phyloP scores from a whole-genome alignment of 208 protist species.

The Trypanosoma avium region DNA sequence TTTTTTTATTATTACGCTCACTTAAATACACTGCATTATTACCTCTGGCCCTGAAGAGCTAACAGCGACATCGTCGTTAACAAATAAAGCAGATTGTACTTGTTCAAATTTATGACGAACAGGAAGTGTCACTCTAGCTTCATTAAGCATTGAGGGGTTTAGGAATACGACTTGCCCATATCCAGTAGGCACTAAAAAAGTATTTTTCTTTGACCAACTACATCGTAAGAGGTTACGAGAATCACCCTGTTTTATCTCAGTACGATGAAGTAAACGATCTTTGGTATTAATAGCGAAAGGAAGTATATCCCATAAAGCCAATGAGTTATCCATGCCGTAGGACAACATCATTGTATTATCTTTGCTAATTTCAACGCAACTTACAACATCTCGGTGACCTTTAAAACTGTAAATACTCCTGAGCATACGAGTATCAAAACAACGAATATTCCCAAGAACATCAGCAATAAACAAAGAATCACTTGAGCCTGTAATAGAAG shows the following conservation, averaged over 20 bases:
- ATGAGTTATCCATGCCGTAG: constrained; percentile 52
- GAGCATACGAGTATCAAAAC: constrained; percentile 54
- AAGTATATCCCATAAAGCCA: constrained; percentile 51
- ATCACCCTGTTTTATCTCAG: constrained; percentile 36
- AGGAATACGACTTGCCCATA: constrained; percentile 21
- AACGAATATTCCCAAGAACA: constrained; percentile 61
- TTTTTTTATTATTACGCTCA: background rate
- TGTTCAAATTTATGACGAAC: constrained; percentile 9
- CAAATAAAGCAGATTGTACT: constrained; percentile 34
- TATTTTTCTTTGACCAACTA: constrained; percentile 27
- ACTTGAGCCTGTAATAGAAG: constrained; percentile 29
- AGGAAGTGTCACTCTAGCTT: constrained; percentile 5
- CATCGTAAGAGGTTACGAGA: constrained; percentile 43
- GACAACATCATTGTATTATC: constrained; percentile 44
- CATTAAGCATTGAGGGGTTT: constrained; percentile 1
- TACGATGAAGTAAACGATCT: constrained; percentile 45
- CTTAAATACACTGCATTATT: constrained; percentile 33
- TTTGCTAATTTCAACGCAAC: constrained; percentile 19
- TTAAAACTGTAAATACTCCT: constrained; percentile 31
- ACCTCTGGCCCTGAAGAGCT: constrained; percentile 38
- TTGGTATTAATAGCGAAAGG: constrained; percentile 64
- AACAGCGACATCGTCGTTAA: constrained; percentile 34
- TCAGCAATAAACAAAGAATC: constrained; percentile 74
- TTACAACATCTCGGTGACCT: constrained; percentile 39
- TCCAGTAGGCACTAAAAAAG: constrained; percentile 19